Percentiles rank a stretch among this genome's conserved stretches.
phyloP scores from a whole-genome alignment of 805 yeast species.

The Candida coquimbonensis region DNA sequence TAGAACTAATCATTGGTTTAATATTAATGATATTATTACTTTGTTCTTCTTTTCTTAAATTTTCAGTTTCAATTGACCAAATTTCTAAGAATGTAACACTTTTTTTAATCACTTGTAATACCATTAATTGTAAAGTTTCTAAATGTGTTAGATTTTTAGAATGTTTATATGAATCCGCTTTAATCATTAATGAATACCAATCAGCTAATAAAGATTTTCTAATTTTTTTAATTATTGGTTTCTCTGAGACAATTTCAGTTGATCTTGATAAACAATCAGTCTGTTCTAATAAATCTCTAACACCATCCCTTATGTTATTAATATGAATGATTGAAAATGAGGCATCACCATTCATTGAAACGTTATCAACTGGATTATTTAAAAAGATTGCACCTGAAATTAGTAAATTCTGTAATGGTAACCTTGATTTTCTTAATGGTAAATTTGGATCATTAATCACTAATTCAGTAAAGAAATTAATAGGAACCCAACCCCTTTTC shows the following conservation, averaged over 20 bases:
- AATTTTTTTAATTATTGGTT: slow-evolving; percentile 52
- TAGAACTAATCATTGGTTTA: slow-evolving; percentile 5
- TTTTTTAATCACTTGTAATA: slow-evolving; percentile 60
- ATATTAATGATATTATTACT: neutral
- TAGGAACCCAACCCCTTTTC: slow-evolving; percentile 79
- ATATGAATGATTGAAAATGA: slow-evolving; percentile 27
- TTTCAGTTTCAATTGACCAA: slow-evolving; percentile 64
- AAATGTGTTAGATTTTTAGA: slow-evolving; percentile 52
- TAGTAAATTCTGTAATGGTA: slow-evolving; percentile 49
- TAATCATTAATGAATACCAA: slow-evolving; percentile 73
- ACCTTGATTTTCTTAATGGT: slow-evolving; percentile 25
- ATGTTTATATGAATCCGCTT: slow-evolving; percentile 68
- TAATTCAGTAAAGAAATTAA: slow-evolving; percentile 59
- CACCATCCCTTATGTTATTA: slow-evolving; percentile 69
- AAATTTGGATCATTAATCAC: slow-evolving; percentile 23
- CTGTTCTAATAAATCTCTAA: slow-evolving; percentile 51
- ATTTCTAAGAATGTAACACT: slow-evolving; percentile 57
- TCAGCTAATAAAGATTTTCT: slow-evolving; percentile 68
- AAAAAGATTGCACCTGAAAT: slow-evolving; percentile 61
- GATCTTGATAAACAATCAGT: slow-evolving; percentile 74
- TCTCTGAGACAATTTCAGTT: slow-evolving; percentile 57
- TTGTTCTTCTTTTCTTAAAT: slow-evolving; percentile 23
- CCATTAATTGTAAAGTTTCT: slow-evolving; percentile 53
- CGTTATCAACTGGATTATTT: slow-evolving; percentile 50
- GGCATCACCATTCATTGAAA: slow-evolving; percentile 26